A percentile compares a stretch with the other conserved stretches of the same genome.
phyloP scores from a whole-genome alignment of 495 filamentous ascomycete species.

The Trichoderma erinaceum region DNA sequence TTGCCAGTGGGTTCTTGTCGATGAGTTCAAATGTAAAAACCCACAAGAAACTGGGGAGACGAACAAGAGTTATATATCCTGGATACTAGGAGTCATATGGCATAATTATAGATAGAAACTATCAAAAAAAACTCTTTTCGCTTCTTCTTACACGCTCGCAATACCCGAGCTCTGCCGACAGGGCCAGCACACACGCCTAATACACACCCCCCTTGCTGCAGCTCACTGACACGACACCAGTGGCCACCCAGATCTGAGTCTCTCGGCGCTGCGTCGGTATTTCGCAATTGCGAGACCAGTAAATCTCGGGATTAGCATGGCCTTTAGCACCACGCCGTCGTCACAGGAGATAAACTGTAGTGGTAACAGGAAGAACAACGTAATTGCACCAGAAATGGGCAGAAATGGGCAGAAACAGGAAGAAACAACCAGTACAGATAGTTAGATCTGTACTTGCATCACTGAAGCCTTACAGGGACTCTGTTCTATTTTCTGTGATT shows the following conservation, averaged over 20 bases:
- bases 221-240: background rate
- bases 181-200: background rate
- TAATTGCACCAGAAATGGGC: no score
- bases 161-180: slow-evolving; percentile 8
- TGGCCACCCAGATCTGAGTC: background rate
- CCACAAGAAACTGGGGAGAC: no score
- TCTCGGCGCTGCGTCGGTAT: background rate
- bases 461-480: no score
- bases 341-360: no score
- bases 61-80: no score
- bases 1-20: no score
- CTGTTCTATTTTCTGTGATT: background rate
- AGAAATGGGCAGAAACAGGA: no score
- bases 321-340: background rate
- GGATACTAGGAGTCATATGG: no score
- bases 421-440: no score
- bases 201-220: background rate
- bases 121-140: background rate
- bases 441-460: no score
- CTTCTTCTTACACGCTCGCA: background rate
- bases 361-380: no score
- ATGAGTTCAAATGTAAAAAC: no score
- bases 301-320: background rate
- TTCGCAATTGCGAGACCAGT: slow-evolving; percentile 1
- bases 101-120: background rate